Evolutionary conservation across 2,329 filamentous ascomycete species (phyloP).

Genomic region (Fusarium anguioides): DNA sequence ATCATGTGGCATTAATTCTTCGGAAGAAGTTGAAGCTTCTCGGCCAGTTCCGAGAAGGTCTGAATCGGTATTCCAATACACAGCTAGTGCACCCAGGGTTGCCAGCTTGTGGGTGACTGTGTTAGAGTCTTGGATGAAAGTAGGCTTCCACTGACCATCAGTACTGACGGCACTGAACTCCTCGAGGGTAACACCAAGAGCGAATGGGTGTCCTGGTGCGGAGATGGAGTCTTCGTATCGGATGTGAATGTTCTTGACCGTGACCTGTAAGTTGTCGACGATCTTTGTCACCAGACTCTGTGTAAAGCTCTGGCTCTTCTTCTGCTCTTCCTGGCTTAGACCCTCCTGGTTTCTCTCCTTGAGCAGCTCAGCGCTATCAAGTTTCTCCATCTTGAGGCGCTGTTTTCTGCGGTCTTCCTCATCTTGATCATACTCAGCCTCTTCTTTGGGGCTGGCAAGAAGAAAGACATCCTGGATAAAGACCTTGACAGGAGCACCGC

Average conservation of each 20-base stretch:
- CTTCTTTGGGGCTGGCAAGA: constrained; percentile 93
- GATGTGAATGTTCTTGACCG: constrained; percentile 97
- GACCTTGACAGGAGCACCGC: constrained; percentile 93
- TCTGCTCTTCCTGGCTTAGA: constrained; percentile 92
- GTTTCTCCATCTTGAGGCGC: constrained; percentile 97
- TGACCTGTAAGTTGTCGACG: constrained; percentile 97
- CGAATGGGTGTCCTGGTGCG: constrained; percentile 93
- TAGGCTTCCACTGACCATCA: constrained; percentile 92
- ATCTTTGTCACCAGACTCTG: constrained; percentile 95
- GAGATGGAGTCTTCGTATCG: constrained; percentile 98
- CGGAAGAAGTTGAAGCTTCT: constrained; percentile 62
- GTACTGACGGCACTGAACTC: constrained; percentile 98
- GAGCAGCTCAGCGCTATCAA: constrained; percentile 94
- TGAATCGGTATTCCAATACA: constrained; percentile 99
- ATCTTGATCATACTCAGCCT: constrained; percentile 90
- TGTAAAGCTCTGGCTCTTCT: constrained; percentile 98
- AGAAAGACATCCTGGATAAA: constrained; percentile 98
- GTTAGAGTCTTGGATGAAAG: constrained; percentile 90
- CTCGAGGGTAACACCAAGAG: constrained; percentile 89
- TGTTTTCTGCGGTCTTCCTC: constrained; percentile 90
- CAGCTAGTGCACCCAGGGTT: constrained; percentile 85
- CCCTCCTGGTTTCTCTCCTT: constrained; percentile 94
- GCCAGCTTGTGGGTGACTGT: constrained; percentile 92
- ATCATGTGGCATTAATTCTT: constrained; percentile 74
- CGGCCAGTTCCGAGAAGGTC: constrained; percentile 84